Conservation (phyloP, 1,284 basidiomycete genomes). For the Cronartium quercuum region DNA sequence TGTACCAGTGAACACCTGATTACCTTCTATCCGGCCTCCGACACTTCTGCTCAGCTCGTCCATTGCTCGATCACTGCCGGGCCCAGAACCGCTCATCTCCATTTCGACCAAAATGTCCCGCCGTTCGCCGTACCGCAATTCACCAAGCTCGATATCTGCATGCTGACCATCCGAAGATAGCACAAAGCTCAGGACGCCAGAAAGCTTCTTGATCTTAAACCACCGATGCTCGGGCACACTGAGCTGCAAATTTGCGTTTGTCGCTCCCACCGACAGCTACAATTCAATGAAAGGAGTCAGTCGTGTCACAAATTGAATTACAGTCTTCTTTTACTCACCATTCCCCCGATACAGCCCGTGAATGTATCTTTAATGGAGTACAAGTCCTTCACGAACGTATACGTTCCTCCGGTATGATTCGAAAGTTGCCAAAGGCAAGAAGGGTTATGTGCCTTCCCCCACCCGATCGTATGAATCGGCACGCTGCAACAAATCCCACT, state of each 20-base stretch:
- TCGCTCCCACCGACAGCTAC: conserved; percentile 70
- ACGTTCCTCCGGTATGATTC: conserved; percentile 92
- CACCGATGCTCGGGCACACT: conserved; percentile 74
- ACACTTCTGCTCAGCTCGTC: conserved; percentile 10
- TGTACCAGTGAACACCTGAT: conserved; percentile 40
- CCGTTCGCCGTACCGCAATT: conserved; percentile 80
- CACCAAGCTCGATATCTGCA: conserved; percentile 89
- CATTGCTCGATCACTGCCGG: conserved; percentile 44
- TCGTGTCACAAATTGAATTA: background rate
- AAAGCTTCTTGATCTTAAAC: conserved; percentile 79
- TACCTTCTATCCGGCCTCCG: conserved; percentile 1
- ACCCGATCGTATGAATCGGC: conserved; percentile 93
- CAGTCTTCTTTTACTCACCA: conserved; percentile 51
- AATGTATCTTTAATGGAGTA: conserved; percentile 82
- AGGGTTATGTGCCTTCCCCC: conserved; percentile 91
- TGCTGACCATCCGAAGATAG: conserved; percentile 79
- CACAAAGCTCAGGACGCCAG: conserved; percentile 73
- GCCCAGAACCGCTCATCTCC: conserved; percentile 68
- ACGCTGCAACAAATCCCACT: conserved; percentile 51
- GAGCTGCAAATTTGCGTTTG: conserved; percentile 85
- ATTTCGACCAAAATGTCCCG: conserved; percentile 92
- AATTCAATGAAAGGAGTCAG: background rate
- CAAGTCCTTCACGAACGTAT: conserved; percentile 94
- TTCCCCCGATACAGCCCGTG: conserved; percentile 83
- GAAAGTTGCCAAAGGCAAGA: conserved; percentile 98